A percentile compares a stretch with the other conserved stretches of the same genome.
Evolutionary conservation across 495 filamentous ascomycete species (phyloP).

Genomic region (Xylaria castorea): DNA sequence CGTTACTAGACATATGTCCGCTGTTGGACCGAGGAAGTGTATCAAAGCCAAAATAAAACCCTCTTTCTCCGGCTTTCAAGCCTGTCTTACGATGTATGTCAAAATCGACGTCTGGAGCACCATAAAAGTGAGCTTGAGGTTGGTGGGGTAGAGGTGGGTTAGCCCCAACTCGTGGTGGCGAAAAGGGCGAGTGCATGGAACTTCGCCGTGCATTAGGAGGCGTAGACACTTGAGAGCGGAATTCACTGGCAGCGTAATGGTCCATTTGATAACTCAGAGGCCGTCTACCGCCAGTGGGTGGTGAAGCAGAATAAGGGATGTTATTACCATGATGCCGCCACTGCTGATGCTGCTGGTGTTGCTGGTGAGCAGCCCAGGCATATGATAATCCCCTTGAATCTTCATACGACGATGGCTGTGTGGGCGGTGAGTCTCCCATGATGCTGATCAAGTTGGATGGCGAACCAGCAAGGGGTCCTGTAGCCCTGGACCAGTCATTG

Average conservation of each 20-base stretch:
- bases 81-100: slow-evolving; percentile 61
- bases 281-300: slow-evolving; percentile 51
- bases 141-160: slow-evolving; percentile 81
- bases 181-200: slow-evolving; percentile 66
- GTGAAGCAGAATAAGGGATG: slow-evolving; percentile 55
- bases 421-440: slow-evolving; percentile 61
- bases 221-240: slow-evolving; percentile 52
- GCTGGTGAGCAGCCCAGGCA: slow-evolving; percentile 45
- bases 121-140: slow-evolving; percentile 74
- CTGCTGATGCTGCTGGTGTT: slow-evolving; percentile 32
- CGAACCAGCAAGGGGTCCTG: slow-evolving; percentile 58
- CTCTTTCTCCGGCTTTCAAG: slow-evolving; percentile 64
- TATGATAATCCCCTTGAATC: slow-evolving; percentile 51
- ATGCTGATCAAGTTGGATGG: slow-evolving; percentile 62
- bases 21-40: slow-evolving; percentile 59
- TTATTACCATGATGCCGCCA: slow-evolving; percentile 46
- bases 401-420: slow-evolving; percentile 61
- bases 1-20: slow-evolving; percentile 57
- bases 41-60: slow-evolving; percentile 84
- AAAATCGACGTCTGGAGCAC: slow-evolving; percentile 72
- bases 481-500: slow-evolving; percentile 60
- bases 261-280: slow-evolving; percentile 62
- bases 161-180: slow-evolving; percentile 49
- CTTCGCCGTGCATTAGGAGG: slow-evolving; percentile 55
- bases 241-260: slow-evolving; percentile 51